Base-by-base conservation (phyloP, 2,329 filamentous ascomycete genomes). In the Phialophora chinensis region DNA sequence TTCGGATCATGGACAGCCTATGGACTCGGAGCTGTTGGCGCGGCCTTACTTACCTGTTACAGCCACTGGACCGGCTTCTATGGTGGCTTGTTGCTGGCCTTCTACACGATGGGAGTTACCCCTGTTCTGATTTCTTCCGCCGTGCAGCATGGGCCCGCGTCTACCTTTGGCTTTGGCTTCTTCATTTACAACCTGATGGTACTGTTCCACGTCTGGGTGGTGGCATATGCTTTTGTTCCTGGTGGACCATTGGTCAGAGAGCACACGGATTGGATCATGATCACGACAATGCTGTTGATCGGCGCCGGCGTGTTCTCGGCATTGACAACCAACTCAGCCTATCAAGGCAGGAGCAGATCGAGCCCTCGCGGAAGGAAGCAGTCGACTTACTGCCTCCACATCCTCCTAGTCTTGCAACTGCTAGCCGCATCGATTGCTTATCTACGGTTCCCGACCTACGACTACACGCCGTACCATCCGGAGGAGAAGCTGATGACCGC, bases 201-300 rank as follows among this genome's bases (percentile, higher is more conserved):
- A 4, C 86, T 99, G n/a, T 97, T 97, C 83, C 94, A 98, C 75
- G 93, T 97, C 63, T 99, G 95, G 95, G 91, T 97, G 42, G 95
- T 99, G 11, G 95, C 95, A 1, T 99, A 99, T 74, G 95, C 95
- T 12, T 99, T 99, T 73, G 95, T 99, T 2, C 95, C 95, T 1
- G 95, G 95, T 60, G 95, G 95, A 1, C 92, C 92, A 2, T 85
- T 97, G 0, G 91, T 99, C 52, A 90, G 95, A 53, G 95, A 99
- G 78, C 93, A 90, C 75, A 99, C 93, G 1, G 94, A 98, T 77
- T 97, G 93, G 91, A 86, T 99, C 74, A 96, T 98, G 92, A 86
- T 87, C 5, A 87, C 86, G 7, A 96, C 87, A 75, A 96, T 98
- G 91, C 77, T 92, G 2, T 83, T 90, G 66, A 90, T 99, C 69